Conservation (phyloP, 768 basidiomycete species). For the Guyanaporus albipodus region DNA sequence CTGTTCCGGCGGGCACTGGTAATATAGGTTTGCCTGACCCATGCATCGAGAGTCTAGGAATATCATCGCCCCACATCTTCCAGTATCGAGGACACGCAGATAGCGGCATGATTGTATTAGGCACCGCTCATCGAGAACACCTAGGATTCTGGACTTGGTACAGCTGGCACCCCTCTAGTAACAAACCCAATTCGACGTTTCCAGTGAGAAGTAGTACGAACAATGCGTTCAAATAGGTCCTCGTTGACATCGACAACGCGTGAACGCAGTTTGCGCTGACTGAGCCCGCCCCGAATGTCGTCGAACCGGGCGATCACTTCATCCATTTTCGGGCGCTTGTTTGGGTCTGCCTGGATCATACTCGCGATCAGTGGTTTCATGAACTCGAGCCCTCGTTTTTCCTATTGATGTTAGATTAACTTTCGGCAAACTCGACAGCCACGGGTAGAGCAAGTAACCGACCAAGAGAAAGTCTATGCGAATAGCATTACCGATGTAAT, state of each 20-base stretch:
- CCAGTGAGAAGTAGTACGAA: constrained; percentile 23
- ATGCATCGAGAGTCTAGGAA: too few species aligned
- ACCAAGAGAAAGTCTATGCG: neutral
- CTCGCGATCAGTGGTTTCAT: constrained; percentile 30
- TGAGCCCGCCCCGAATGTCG: neutral
- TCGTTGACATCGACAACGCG: constrained; percentile 21
- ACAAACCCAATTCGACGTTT: constrained; percentile 18
- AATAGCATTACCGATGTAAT: neutral
- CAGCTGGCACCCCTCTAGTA: constrained; percentile 10
- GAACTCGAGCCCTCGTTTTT: constrained; percentile 24
- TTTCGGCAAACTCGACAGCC: too few species aligned
- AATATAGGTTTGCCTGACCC: too few species aligned
- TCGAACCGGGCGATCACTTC: constrained; percentile 27
- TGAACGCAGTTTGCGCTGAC: constrained; percentile 22
- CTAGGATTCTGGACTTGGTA: constrained; percentile 6
- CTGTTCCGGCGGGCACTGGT: too few species aligned
- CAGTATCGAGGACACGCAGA: too few species aligned
- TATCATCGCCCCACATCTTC: too few species aligned
- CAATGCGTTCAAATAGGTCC: constrained; percentile 6
- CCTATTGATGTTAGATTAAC: neutral
- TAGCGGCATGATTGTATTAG: neutral
- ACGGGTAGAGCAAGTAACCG: constrained; percentile 3
- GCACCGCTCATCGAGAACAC: too few species aligned
- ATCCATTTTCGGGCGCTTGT: constrained; percentile 36
- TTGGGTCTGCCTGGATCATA: constrained; percentile 36